These are phyloP conservation scores for Rubia balearica DNA, from an alignment of 305 asterid species.

Conservation along the genomic window DNA sequence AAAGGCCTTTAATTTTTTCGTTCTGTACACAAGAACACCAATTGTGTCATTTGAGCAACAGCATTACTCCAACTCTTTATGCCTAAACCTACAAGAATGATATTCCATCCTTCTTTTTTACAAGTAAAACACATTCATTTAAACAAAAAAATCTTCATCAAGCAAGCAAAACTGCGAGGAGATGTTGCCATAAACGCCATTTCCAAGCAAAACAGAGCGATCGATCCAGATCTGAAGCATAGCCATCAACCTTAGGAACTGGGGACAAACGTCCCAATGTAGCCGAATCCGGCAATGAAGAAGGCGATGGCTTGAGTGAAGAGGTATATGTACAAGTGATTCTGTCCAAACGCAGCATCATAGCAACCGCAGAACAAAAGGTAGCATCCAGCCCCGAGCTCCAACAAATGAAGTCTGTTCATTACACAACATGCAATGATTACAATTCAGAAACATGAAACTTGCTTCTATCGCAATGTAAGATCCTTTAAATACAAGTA, in stretches of 20 bases:
- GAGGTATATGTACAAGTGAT: constrained; percentile 37
- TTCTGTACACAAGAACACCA: not conserved
- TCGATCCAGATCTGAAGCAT: not conserved
- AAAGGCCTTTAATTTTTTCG: not conserved
- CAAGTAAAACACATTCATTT: constrained; percentile 17
- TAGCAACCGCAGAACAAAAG: constrained; percentile 82
- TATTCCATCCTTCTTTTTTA: not conserved
- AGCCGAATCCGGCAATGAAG: constrained; percentile 61
- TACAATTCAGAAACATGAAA: not conserved
- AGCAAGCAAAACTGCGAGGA: constrained; percentile 1
- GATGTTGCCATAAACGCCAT: constrained; percentile 21
- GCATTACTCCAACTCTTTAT: constrained; percentile 30
- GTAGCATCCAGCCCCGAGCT: constrained; percentile 44
- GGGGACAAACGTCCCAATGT: constrained; percentile 62
- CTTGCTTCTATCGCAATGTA: not conserved
- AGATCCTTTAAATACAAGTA: too few relatives aligned
- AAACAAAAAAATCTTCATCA: not conserved
- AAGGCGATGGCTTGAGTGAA: constrained; percentile 59
- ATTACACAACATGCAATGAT: not conserved
- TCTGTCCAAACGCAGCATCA: constrained; percentile 50
- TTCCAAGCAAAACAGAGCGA: constrained; percentile 2
- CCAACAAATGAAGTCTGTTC: constrained; percentile 38
- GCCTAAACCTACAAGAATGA: constrained; percentile 23
- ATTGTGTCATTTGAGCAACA: constrained; percentile 10
- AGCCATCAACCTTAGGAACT: constrained; percentile 14